Evolutionary conservation across 2,329 filamentous ascomycete species (phyloP), one percentile per base, ranked within the genome.

Genomic region (Xylaria sp.): DNA sequence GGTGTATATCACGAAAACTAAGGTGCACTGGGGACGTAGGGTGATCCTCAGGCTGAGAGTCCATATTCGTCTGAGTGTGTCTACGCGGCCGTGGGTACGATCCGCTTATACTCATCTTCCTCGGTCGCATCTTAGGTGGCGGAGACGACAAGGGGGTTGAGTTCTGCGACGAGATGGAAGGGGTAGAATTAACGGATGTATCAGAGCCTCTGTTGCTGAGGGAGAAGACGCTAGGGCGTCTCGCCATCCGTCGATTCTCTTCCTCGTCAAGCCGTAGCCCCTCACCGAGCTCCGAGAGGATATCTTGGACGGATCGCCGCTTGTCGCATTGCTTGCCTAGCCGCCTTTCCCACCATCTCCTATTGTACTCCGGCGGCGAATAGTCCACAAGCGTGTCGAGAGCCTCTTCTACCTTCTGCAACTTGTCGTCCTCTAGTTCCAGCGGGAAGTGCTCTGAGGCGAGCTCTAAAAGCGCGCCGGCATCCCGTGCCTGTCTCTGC

Each of bases 91-190:
- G 54, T 27, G 64, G 56, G 35, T 60, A 65, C 17, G 58, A 17
- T 4, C 59, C 58, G 58, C 53, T 67, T n/a, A 58, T 47, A 48
- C 65, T 67, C 65, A 67, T 67, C 60, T 67, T 67, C 21, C 62
- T 48, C 47, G 63, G 63, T 7, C 65, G 63, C 49, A 51, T 60
- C 57, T 59, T 60, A 1, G 41, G 27, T 21, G 49, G 48, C 0
- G 63, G 60, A 17, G 63, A 53, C 5, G 64, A 58, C 3, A 60
- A 13, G 10, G 62, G 54, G 5, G 65, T 63, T 2, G 54, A 57
- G 35, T 23, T 53, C 54, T 63, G 62, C 31, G 65, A 65, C 9
- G 62, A 61, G 19, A 54, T 19, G 21, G 65, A 65, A n/a, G 65
- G 52, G n/a, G 44, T 33, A 29, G 65, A 61, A 21, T 48, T 61